Conservation (phyloP, 2,329 filamentous ascomycete species). For the Monosporascus sp. region DNA sequence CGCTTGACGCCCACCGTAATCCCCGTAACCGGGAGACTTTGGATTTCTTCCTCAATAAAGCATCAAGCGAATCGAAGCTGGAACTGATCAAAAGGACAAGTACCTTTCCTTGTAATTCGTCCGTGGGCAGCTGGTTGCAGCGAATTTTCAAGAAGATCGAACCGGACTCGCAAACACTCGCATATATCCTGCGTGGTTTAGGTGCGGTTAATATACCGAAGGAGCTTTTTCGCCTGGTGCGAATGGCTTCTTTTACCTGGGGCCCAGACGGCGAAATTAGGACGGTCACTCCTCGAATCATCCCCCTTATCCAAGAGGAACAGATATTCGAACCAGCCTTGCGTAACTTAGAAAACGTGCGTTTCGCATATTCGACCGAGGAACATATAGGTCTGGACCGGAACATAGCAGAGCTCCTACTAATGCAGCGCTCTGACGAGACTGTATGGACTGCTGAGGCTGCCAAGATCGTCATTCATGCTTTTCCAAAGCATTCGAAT, state of each 20-base stretch:
- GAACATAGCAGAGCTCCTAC: background rate
- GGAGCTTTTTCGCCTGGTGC: background rate
- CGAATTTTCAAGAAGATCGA: conserved; percentile 1
- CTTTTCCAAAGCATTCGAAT: background rate
- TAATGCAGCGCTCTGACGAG: background rate
- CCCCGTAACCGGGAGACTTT: conserved; percentile 2
- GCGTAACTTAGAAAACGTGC: background rate
- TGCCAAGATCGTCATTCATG: background rate
- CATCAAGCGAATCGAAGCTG: conserved; percentile 2
- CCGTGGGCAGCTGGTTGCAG: background rate
- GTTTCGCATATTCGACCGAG: background rate
- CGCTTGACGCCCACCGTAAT: conserved; percentile 5
- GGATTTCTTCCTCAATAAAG: conserved; percentile 3
- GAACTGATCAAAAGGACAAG: conserved; percentile 1
- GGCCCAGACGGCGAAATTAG: background rate
- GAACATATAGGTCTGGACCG: background rate
- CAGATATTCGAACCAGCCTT: background rate
- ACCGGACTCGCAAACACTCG: background rate
- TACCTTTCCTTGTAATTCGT: conserved; percentile 4
- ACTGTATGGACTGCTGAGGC: background rate
- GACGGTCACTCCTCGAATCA: background rate
- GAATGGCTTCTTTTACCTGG: conserved; percentile 3
- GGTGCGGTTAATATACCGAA: conserved; percentile 1
- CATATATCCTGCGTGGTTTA: conserved; percentile 2
- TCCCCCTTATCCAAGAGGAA: background rate